Base-by-base conservation (phyloP, 116 monocot genomes). In the Phalaenopsis hybrid region DNA sequence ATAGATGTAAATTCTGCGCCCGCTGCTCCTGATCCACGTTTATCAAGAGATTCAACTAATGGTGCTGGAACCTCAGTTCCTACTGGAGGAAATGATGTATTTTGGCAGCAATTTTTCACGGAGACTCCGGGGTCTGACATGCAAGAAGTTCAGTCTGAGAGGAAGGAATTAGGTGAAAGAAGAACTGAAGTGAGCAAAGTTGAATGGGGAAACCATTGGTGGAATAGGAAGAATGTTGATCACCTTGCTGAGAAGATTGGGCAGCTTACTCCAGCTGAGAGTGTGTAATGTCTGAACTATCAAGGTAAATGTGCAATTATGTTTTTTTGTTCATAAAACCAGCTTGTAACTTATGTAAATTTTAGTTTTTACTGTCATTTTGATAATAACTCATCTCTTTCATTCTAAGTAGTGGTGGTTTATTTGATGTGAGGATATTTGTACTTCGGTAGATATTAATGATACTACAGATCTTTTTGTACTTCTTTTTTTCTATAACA, bases 1-100 rank as follows among this genome's bases (percentile, higher is more conserved):
- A 95, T 95, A 74, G 95, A 95, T 81, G 91, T 91, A 33, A 95
- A 93, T 79, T 90, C 84, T 16, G 88, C 88, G 45, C 93, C 94
- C 67, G 79, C 75, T 78, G 86, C 77, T 70, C 80, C 86, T 81
- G 91, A 89, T 63, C 81, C 55, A 46, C 86, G 85, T 72, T 82
- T 86, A 57, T 68, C 82, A 33, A 81, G 48, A 83, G 87, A 91
- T 51, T 57, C 25, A 65, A 34, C 81, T 48, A 58, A 21, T 46
- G 82, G 5, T 0, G 17, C 78, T 18, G 68, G 88, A 41, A 57
- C 87, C 20, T 12, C 89, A 16, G 76, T 72, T 17, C 80, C 73
- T 21, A 20, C 84, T 55, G 91, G 92, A 10, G 84, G 50, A 58
- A 94, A 94, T 74, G 94, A 94, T 88, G 81, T 92, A 37, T 94